phyloP scores from a whole-genome alignment of 1,139 yeast species.

The Taiozyma sp. region DNA sequence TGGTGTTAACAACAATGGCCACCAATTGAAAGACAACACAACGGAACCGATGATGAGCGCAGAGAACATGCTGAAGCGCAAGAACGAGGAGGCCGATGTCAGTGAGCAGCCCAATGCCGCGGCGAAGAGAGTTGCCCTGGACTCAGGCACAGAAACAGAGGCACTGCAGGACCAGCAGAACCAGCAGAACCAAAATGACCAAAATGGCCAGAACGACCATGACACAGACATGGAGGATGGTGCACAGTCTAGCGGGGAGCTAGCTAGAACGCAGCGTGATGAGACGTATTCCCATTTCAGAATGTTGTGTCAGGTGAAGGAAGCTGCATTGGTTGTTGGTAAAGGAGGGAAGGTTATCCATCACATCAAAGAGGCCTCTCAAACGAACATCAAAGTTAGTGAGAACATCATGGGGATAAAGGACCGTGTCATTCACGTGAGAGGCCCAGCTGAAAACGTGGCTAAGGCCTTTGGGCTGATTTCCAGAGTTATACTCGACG shows the following conservation, averaged over 20 bases:
- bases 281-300: constrained; percentile 62
- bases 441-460: constrained; percentile 75
- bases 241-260: background rate
- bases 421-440: constrained; percentile 70
- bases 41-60: constrained; percentile 3
- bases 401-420: constrained; percentile 70
- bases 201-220: background rate
- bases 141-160: constrained; percentile 5
- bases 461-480: constrained; percentile 81
- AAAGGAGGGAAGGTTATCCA: constrained; percentile 70
- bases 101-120: constrained; percentile 26
- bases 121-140: constrained; percentile 67
- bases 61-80: constrained; percentile 49
- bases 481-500: constrained; percentile 60
- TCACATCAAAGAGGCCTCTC: constrained; percentile 58
- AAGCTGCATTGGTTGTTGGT: constrained; percentile 73
- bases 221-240: background rate
- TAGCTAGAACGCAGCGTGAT: constrained; percentile 26
- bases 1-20: too few species aligned
- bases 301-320: constrained; percentile 73
- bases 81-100: constrained; percentile 42
- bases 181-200: background rate
- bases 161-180: background rate
- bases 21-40: background rate
- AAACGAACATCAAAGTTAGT: constrained; percentile 68